phyloP scores from a whole-genome alignment of 805 yeast species.

The Wickerhamomyces subpelliculosus region DNA sequence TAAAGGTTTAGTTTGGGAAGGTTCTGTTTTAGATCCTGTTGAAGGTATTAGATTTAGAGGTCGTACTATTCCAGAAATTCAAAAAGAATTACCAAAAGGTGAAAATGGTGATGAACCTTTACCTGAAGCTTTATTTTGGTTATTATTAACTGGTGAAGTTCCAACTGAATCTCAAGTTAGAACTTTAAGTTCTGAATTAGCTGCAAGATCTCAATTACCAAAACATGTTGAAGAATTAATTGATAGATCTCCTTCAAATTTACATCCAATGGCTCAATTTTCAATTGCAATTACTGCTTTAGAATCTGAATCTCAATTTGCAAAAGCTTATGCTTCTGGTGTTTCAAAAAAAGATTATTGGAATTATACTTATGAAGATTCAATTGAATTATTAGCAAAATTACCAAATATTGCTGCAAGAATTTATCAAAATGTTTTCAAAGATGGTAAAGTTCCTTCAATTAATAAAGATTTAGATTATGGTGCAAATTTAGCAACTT shows the following conservation, averaged over 20 bases:
- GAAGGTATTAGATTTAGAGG: conserved; percentile 89
- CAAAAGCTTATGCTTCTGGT: conserved; percentile 81
- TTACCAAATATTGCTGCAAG: conserved; percentile 75
- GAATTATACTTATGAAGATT: conserved; percentile 78
- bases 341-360: conserved; percentile 79
- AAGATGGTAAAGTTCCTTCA: conserved; percentile 62
- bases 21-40: conserved; percentile 75
- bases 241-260: conserved; percentile 65
- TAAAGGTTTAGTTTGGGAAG: conserved; percentile 84
- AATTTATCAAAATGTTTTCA: conserved; percentile 79
- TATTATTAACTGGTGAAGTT: conserved; percentile 74
- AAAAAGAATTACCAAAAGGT: conserved; percentile 65
- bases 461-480: conserved; percentile 54
- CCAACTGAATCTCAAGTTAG: conserved; percentile 68
- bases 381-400: conserved; percentile 74
- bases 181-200: conserved; percentile 68
- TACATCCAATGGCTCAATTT: conserved; percentile 90
- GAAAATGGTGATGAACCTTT: conserved; percentile 59
- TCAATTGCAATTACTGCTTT: conserved; percentile 77
- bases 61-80: conserved; percentile 73
- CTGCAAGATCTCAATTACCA: conserved; percentile 72
- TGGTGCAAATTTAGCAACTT: conserved; percentile 55
- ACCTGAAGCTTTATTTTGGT: conserved; percentile 83
- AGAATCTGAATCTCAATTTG: conserved; percentile 76
- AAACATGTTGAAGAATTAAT: conserved; percentile 67